Percentiles rank a stretch among this genome's conserved stretches.
These are phyloP conservation scores for Flaveria brownii DNA, from an alignment of 129 eudicot genomes.

Conservation along the genomic window DNA sequence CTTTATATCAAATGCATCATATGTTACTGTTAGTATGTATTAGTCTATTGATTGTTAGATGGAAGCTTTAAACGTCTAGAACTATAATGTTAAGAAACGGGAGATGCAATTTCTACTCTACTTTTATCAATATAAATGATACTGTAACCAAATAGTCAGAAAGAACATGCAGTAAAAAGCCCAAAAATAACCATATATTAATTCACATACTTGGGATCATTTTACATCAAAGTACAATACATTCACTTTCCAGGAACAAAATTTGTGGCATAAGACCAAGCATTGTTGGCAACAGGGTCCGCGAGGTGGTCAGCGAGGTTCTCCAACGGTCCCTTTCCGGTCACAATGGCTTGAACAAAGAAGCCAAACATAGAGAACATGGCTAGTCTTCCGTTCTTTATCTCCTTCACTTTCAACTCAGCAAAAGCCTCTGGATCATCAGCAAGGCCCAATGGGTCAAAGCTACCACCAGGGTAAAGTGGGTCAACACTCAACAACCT, in stretches of 20 bases:
- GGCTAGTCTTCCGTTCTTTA: conserved; percentile 69
- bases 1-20: too few relatives aligned
- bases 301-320: conserved; percentile 70
- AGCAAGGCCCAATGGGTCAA: conserved; percentile 71
- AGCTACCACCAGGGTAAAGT: conserved; percentile 72
- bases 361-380: conserved; percentile 81
- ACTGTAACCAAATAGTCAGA: background rate
- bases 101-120: too few relatives aligned
- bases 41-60: too few relatives aligned
- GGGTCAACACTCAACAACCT: conserved; percentile 70
- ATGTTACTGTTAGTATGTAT: too few relatives aligned
- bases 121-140: background rate
- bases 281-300: conserved; percentile 71
- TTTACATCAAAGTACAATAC: conserved; percentile 28
- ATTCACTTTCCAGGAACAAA: conserved; percentile 64
- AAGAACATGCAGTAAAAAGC: background rate
- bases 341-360: conserved; percentile 74
- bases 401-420: conserved; percentile 69
- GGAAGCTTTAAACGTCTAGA: too few relatives aligned
- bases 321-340: conserved; percentile 85
- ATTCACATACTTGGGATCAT: conserved; percentile 28
- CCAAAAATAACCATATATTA: conserved; percentile 31
- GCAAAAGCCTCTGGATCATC: conserved; percentile 79
- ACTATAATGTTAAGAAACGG: too few relatives aligned
- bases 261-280: conserved; percentile 73